A percentile compares a stretch with the other conserved stretches of the same genome.
Conservation (phyloP, 2,329 filamentous ascomycete species). For the Parascedosporium putredinis region DNA sequence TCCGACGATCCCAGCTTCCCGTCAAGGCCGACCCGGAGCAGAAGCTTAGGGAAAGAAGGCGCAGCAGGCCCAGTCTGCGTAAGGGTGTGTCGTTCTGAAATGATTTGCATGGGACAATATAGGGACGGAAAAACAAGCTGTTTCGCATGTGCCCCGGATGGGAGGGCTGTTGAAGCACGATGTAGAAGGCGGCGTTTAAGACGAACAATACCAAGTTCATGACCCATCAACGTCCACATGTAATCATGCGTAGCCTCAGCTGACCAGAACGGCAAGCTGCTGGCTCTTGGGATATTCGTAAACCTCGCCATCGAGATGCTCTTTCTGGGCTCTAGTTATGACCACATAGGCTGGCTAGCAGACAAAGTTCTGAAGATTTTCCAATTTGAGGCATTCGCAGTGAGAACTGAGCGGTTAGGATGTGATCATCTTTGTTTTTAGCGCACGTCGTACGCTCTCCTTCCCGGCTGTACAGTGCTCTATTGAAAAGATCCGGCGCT, state of each 20-base stretch:
- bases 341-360: no score
- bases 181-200: conserved; percentile 1
- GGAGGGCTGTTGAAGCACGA: neutral
- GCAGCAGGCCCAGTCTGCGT: conserved; percentile 47
- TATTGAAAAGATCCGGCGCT: no score
- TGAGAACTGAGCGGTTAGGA: no score
- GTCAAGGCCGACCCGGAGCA: conserved; percentile 64
- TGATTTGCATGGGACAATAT: neutral
- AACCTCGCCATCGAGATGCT: no score
- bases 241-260: neutral
- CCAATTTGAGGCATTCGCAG: no score
- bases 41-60: conserved; percentile 73
- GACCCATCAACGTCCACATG: neutral
- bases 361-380: no score
- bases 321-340: no score
- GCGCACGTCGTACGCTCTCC: no score
- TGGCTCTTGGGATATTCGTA: no score
- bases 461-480: no score
- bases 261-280: no score
- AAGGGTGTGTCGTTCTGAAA: conserved; percentile 3
- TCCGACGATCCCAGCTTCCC: conserved; percentile 68
- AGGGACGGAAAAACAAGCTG: neutral
- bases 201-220: conserved; percentile 3
- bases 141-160: neutral
- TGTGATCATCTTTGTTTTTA: no score